phyloP scores from a whole-genome alignment of 495 filamentous ascomycete species.

The Xylaria palmicola region DNA sequence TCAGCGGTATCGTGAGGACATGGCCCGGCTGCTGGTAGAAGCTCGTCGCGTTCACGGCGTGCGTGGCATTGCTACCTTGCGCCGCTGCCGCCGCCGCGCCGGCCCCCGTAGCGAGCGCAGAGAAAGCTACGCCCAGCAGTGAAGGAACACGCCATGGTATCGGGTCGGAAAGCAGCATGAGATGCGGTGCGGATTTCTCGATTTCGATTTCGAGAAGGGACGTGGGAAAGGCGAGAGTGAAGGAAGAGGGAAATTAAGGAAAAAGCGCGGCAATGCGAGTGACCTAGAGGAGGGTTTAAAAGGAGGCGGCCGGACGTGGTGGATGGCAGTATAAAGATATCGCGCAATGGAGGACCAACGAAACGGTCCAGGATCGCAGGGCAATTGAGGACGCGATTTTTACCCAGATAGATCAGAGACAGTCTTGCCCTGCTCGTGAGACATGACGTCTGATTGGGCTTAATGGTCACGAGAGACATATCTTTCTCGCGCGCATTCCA shows the following conservation, averaged over 20 bases:
- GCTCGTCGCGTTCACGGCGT: not conserved
- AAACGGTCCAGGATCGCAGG: no score
- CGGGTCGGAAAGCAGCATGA: not conserved
- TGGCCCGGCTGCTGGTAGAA: conserved; percentile 10
- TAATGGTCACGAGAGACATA: not conserved
- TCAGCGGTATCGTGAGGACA: conserved; percentile 24
- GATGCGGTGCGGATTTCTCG: no score
- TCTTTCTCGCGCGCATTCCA: conserved; percentile 3
- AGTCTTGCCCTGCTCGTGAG: not conserved
- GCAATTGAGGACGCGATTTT: not conserved
- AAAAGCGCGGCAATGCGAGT: not conserved
- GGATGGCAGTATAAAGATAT: no score
- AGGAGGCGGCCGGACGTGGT: no score
- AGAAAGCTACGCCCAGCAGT: not conserved
- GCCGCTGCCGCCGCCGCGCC: not conserved
- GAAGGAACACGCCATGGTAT: not conserved
- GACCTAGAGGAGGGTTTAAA: no score
- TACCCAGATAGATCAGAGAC: conserved; percentile 12
- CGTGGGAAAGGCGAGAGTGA: not conserved
- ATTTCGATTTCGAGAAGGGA: no score
- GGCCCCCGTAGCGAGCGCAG: not conserved
- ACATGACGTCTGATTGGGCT: not conserved
- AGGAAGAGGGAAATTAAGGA: not conserved
- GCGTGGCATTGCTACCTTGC: not conserved
- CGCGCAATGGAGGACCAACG: no score